Evolutionary conservation across 2,329 filamentous ascomycete species (phyloP).

Genomic region (Xylaria sp.): DNA sequence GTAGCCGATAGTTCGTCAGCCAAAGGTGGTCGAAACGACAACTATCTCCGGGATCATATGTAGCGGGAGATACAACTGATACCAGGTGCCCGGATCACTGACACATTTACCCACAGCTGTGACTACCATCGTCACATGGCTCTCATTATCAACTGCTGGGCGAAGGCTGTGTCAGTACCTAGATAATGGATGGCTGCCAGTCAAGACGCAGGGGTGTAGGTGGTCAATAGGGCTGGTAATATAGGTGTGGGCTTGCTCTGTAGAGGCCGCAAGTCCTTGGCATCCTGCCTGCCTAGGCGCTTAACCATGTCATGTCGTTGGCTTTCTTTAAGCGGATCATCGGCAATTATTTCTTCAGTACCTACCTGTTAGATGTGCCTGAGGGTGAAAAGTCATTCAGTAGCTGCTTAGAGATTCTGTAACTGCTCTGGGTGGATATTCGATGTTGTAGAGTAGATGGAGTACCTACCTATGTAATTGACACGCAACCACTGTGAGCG

Average conservation of each 20-base stretch:
- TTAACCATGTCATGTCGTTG: slow-evolving; percentile 9
- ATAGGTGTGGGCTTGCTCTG: background rate
- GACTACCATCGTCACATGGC: background rate
- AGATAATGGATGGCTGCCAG: background rate
- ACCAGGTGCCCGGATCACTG: background rate
- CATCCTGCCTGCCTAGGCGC: background rate
- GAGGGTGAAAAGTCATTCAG: background rate
- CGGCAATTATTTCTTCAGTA: background rate
- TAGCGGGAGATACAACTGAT: background rate
- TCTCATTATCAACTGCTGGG: too few species aligned
- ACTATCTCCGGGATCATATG: background rate
- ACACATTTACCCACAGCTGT: too few species aligned
- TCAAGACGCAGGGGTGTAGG: background rate
- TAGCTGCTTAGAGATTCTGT: background rate
- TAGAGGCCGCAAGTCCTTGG: background rate
- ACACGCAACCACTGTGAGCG: too few species aligned
- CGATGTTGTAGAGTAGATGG: too few species aligned
- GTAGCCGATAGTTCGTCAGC: background rate
- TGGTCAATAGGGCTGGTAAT: background rate
- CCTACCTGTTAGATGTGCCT: background rate
- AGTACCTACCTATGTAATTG: too few species aligned
- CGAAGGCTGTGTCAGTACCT: too few species aligned
- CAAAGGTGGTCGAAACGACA: background rate
- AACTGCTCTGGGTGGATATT: too few species aligned
- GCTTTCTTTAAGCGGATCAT: background rate